These are phyloP conservation scores for Fonticula alba DNA, from an alignment of 78 protist species.

Conservation along the genomic window DNA sequence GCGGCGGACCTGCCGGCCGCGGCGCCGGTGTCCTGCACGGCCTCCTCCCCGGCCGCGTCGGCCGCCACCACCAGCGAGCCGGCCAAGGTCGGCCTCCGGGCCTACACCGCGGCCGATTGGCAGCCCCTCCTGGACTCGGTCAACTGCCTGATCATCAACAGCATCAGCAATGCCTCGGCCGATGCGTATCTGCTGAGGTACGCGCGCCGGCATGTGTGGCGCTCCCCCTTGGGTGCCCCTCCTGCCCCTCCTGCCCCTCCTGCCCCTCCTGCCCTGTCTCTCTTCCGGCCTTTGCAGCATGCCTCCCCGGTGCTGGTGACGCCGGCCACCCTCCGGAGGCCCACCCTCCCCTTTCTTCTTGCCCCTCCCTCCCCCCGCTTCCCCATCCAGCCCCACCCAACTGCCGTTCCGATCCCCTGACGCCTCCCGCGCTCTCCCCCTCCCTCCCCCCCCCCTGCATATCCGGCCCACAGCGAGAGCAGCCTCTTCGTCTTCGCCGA, in stretches of 20 bases:
- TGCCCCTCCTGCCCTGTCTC: neutral
- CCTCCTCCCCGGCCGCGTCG: neutral
- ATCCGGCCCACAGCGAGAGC: conserved; percentile 41
- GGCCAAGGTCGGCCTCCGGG: too few species aligned
- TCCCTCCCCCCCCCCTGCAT: conserved; percentile 1
- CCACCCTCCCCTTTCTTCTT: neutral
- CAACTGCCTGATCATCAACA: conserved; percentile 44
- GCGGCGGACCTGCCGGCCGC: neutral
- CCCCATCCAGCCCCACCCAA: neutral
- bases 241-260: neutral
- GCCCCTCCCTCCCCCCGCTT: neutral
- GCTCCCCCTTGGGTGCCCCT: neutral
- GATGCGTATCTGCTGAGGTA: conserved; percentile 6
- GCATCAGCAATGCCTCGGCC: neutral
- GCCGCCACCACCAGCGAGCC: too few species aligned
- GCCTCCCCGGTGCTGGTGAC: neutral
- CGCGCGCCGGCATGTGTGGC: neutral
- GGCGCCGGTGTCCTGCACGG: neutral
- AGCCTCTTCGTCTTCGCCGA: conserved; percentile 53
- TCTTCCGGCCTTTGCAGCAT: neutral
- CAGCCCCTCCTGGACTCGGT: conserved; percentile 31
- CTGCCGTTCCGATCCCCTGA: neutral
- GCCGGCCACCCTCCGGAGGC: neutral
- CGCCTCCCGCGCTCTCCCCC: neutral
- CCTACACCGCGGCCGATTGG: conserved; percentile 35